phyloP scores from a whole-genome alignment of 2,329 filamentous ascomycete genomes.

The Neurospora crassa region DNA sequence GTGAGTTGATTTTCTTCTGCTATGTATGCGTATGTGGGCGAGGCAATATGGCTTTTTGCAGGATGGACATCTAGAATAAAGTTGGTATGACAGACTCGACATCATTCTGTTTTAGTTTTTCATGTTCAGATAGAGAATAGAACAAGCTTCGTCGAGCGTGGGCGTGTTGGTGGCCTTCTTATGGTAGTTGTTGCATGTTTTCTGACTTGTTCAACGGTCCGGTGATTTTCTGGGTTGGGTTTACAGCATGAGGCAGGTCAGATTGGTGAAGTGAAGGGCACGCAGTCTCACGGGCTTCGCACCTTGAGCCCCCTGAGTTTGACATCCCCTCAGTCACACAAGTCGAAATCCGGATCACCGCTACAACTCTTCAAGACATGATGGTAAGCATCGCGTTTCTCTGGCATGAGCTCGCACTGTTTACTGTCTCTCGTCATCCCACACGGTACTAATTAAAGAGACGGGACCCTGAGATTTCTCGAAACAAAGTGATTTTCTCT shows the following conservation, averaged over 20 bases:
- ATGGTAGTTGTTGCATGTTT: background rate
- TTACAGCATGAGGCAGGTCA: background rate
- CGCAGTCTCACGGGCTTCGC: background rate
- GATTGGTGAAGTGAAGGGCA: background rate
- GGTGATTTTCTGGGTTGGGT: background rate
- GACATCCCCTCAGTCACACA: background rate
- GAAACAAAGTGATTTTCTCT: background rate
- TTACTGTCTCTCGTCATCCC: background rate
- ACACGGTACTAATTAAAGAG: background rate
- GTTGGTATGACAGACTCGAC: background rate
- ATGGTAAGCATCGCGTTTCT: too few species aligned
- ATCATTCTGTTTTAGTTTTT: background rate
- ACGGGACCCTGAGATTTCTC: background rate
- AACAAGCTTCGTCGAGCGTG: background rate
- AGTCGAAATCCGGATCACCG: background rate
- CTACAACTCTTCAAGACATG: too few species aligned
- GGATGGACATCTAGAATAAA: background rate
- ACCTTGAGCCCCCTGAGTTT: background rate
- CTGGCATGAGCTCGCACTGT: background rate
- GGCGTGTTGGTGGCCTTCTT: background rate
- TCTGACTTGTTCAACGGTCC: background rate
- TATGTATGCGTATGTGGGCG: background rate
- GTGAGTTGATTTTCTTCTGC: background rate
- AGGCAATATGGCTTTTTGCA: background rate
- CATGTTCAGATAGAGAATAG: background rate